phyloP scores from a whole-genome alignment of 768 basidiomycete species.

The Aureoboletus auriporus region DNA sequence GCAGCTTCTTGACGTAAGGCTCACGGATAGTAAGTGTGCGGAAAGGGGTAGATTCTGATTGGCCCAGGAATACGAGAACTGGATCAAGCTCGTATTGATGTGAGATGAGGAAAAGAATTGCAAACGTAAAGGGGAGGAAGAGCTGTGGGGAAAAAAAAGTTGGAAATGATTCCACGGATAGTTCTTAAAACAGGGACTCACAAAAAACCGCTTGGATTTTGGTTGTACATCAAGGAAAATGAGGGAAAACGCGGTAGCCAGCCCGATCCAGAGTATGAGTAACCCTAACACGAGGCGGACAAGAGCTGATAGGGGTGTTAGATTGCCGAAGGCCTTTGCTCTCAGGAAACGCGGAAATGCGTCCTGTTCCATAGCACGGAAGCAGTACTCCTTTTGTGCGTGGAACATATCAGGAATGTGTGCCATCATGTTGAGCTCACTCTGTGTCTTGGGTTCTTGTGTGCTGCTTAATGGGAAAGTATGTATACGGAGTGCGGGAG shows the following conservation, averaged over 20 bases:
- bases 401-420: constrained; percentile 97
- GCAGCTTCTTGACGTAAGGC: constrained; percentile 88
- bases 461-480: constrained; percentile 79
- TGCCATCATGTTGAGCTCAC: constrained; percentile 73
- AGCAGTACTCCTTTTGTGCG: constrained; percentile 94
- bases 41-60: constrained; percentile 97
- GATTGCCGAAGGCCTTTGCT: constrained; percentile 96
- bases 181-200: constrained; percentile 43
- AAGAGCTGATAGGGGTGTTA: constrained; percentile 87
- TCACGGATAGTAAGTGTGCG: constrained; percentile 88
- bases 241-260: constrained; percentile 84
- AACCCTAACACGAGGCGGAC: constrained; percentile 84
- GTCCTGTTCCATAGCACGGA: constrained; percentile 93
- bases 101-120: constrained; percentile 86
- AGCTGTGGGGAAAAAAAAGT: constrained; percentile 50
- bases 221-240: constrained; percentile 93
- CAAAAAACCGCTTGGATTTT: constrained; percentile 91
- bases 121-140: constrained; percentile 90
- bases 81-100: constrained; percentile 98
- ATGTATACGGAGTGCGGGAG: constrained; percentile 87
- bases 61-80: constrained; percentile 86
- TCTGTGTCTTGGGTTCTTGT: constrained; percentile 64
- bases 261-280: constrained; percentile 90
- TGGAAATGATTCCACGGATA: not conserved
- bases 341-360: constrained; percentile 92